These are phyloP conservation scores for Cucumis cinereus DNA, from an alignment of 306 rosid species.

Conservation along the genomic window DNA sequence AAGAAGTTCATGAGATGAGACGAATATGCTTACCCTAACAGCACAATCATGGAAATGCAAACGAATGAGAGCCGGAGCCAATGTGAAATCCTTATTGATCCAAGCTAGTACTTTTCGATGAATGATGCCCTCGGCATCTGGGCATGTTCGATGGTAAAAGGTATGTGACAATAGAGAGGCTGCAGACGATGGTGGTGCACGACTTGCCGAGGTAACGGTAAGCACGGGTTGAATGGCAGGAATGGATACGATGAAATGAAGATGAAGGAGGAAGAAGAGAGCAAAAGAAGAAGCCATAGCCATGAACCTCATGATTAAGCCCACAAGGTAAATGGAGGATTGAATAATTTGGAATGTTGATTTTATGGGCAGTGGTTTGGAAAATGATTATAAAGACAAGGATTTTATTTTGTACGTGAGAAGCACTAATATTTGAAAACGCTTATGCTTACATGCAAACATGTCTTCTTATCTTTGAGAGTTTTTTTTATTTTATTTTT, in stretches of 20 bases:
- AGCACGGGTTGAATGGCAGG: background rate
- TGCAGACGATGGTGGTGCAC: background rate
- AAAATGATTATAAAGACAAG: background rate
- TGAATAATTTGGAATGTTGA: background rate
- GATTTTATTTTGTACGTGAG: background rate
- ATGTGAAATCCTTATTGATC: slow-evolving; percentile 46
- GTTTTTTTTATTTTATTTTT: background rate
- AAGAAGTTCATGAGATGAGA: background rate
- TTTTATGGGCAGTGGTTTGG: background rate
- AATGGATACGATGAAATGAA: background rate
- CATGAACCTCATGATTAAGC: background rate
- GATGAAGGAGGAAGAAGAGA: background rate
- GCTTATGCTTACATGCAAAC: background rate
- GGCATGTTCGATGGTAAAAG: slow-evolving; percentile 43
- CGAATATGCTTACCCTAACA: slow-evolving; percentile 30
- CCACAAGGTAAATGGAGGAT: background rate
- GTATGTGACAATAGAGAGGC: slow-evolving; percentile 22
- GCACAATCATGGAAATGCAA: slow-evolving; percentile 80
- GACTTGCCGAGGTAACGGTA: background rate
- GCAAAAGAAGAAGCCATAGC: background rate
- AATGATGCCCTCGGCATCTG: slow-evolving; percentile 60
- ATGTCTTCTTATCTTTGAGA: background rate
- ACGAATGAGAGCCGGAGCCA: slow-evolving; percentile 64
- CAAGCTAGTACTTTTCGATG: slow-evolving; percentile 44
- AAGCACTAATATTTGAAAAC: slow-evolving; percentile 4